Base-by-base conservation (phyloP, 495 filamentous ascomycete genomes). In the Pyrenopolyporus hunteri region DNA sequence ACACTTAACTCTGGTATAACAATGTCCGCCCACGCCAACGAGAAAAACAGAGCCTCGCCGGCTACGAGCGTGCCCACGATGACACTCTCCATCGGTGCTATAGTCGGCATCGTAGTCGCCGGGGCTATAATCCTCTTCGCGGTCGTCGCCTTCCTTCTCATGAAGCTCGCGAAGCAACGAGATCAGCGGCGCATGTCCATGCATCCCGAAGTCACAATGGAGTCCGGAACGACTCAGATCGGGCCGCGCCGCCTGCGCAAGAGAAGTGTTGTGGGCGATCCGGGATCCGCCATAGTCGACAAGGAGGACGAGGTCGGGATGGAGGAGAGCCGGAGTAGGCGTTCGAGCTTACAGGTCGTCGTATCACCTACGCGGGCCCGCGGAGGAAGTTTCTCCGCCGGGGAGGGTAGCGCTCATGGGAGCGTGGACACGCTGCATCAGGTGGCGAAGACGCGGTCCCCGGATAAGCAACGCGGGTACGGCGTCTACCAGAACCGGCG, bases 51-150 rank as follows among this genome's bases (percentile, higher is more conserved):
- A 13, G 13, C 32, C 19, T 42, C 37, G n/a, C n/a, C n/a, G n/a
- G n/a, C n/a, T n/a, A n/a, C n/a, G n/a, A n/a, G n/a, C n/a, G n/a
- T n/a, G n/a, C n/a, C n/a, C n/a, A n/a, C n/a, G 25, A 37, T 26
- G 20, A 13, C 28, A 0, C 66, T 71, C 29, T 64, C 69, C 1
- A 64, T 56, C 5, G 63, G 69, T n/a, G 66, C 59, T 2, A 59
- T 71, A 53, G 57, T 47, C 10, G 66, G 63, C 6, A 67, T 71
- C 23, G 59, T 63, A 1, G 23, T 71, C n/a, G 69, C 42, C 8
- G 66, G 69, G 11, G 67, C 69, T 19, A 63, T 55, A 7, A 3
- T 69, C 1, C 36, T 71, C 6, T 69, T 69, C 63, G 52, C 62
- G 6, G 51, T 53, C 4, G 26, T 71, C 19, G 61, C 63, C 6